These are phyloP conservation scores for Wickerhamiella lipophila DNA, from an alignment of 805 yeast genomes.

Conservation along the genomic window DNA sequence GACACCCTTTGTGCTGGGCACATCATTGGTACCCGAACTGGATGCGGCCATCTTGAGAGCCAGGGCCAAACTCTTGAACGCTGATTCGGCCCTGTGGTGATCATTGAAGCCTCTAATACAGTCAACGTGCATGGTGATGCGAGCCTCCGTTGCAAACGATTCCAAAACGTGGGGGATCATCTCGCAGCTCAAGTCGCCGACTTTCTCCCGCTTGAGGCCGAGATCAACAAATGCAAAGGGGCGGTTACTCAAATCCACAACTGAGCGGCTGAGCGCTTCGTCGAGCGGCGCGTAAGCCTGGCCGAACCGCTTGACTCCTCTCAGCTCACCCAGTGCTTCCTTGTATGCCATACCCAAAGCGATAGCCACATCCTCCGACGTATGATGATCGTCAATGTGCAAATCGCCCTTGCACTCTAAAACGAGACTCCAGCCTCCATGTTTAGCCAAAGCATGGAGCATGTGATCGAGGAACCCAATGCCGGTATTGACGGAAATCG, in stretches of 20 bases:
- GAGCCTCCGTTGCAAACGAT: slow-evolving; percentile 86
- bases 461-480: slow-evolving; percentile 93
- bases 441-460: slow-evolving; percentile 95
- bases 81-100: slow-evolving; percentile 92
- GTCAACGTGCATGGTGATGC: slow-evolving; percentile 86
- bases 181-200: slow-evolving; percentile 85
- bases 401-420: slow-evolving; percentile 88
- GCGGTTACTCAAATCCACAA: slow-evolving; percentile 86
- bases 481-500: slow-evolving; percentile 75
- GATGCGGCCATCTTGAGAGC: slow-evolving; percentile 81
- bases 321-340: slow-evolving; percentile 74
- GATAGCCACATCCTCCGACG: slow-evolving; percentile 91
- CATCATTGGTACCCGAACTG: slow-evolving; percentile 73
- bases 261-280: slow-evolving; percentile 91
- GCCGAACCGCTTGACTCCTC: slow-evolving; percentile 89
- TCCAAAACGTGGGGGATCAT: slow-evolving; percentile 97
- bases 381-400: slow-evolving; percentile 94
- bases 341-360: slow-evolving; percentile 84
- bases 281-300: slow-evolving; percentile 89
- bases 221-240: slow-evolving; percentile 85
- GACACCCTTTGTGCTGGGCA: slow-evolving; percentile 95
- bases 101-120: slow-evolving; percentile 88
- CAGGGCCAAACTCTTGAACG: slow-evolving; percentile 89
- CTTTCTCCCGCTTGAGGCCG: slow-evolving; percentile 81
- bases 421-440: slow-evolving; percentile 87